Base-by-base conservation (phyloP, 352 stramenopile species). In the Globisporangium apiculatum region DNA sequence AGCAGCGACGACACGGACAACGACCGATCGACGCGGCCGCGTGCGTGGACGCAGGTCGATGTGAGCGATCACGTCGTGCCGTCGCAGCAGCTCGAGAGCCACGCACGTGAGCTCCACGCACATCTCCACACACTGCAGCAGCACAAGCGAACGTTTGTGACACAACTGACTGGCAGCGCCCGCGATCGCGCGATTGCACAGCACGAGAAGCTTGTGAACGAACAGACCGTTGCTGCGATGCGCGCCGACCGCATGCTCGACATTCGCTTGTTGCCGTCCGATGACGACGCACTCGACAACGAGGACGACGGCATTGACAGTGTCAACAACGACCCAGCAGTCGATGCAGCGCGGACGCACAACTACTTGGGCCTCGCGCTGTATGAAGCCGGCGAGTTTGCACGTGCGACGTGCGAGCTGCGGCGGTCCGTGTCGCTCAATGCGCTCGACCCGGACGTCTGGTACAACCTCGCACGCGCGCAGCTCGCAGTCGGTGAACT, bases 391-490 rank as follows among this genome's bases (percentile, higher is more conserved):
- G 73, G 73, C 14, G 79, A 90, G 48, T 85, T 69, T 43, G 62
- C 40, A 35, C 76, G 60, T 36, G 84, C 84, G 11, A 71, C 86
- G 4, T 55, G 67, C 12, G 84, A 92, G 58, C 72, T 94, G 48
- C 84, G 83, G 58, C 85, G 87, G 57, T 91, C 82, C 0, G 69
- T 90, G 12, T 74, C 76, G 37, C 60, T 79, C 50, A 73, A 91
- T 57, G 65, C 75, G n/a, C 70, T 78, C 46, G 78, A 92, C 48
- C 55, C 79, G 18, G 79, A 89, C 43, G 80, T 83, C 14, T 92
- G 82, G 84, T 87, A 88, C 55, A 88, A 86, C 36, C 63, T 94
- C 42, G 84, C 76, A 4, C 75, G 79, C 31, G 72, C 79, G 9
- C 69, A 92, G 11, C 77, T 89, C 45, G 68, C 65, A 7, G 69